phyloP scores from a whole-genome alignment of 2,329 filamentous ascomycete genomes.

The Penicillium sp. region DNA sequence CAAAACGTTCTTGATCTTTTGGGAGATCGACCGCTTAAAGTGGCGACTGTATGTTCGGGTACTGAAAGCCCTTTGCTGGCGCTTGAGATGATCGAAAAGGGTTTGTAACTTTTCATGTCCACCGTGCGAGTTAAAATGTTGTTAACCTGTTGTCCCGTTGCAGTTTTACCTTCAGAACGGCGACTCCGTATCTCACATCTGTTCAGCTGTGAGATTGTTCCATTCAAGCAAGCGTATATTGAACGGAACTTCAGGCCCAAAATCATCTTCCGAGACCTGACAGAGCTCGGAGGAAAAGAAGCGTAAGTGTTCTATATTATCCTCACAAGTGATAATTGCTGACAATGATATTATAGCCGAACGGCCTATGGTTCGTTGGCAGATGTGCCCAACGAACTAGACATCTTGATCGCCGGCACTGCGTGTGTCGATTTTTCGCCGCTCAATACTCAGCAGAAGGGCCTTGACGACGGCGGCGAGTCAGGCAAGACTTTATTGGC shows the following conservation, averaged over 20 bases:
- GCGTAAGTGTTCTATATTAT: conserved; percentile 44
- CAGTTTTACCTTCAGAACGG: conserved; percentile 13
- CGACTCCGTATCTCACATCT: conserved; percentile 53
- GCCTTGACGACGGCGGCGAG: conserved; percentile 57
- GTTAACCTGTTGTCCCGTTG: conserved; percentile 25
- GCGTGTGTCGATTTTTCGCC: conserved; percentile 73
- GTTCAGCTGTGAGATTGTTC: conserved; percentile 64
- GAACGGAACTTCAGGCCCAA: conserved; percentile 56
- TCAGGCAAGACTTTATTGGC: conserved; percentile 65
- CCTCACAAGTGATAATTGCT: conserved; percentile 2
- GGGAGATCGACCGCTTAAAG: conserved; percentile 46
- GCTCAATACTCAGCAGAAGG: conserved; percentile 59
- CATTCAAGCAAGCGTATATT: conserved; percentile 65
- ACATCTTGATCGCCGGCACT: conserved; percentile 70
- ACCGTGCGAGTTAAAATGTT: conserved; percentile 24
- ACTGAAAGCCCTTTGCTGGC: conserved; percentile 73
- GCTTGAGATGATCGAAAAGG: conserved; percentile 55
- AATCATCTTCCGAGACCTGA: conserved; percentile 59
- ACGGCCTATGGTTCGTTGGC: conserved; percentile 65
- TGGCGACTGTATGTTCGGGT: conserved; percentile 75
- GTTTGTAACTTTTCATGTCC: conserved; percentile 26
- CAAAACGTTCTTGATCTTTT: conserved; percentile 41
- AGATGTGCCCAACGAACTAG: conserved; percentile 56
- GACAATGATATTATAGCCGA: conserved; percentile 43
- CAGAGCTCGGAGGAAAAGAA: conserved; percentile 50